Evolutionary conservation across 2,329 filamentous ascomycete species (phyloP).

Genomic region (Cyphellophora attinorum): DNA sequence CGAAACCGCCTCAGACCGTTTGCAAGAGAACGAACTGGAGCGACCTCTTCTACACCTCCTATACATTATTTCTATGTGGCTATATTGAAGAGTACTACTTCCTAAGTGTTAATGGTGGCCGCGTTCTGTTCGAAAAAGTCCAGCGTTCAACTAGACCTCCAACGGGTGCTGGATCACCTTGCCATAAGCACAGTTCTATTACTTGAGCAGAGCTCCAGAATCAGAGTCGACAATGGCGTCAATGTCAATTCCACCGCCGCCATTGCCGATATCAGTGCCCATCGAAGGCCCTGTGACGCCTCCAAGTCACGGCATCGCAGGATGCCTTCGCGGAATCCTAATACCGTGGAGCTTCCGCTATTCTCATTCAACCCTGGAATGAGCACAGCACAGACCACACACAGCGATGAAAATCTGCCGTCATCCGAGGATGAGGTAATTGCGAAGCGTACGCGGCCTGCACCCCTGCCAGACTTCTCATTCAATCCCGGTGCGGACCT

Average conservation of each 20-base stretch:
- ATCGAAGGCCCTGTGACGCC: slow-evolving; percentile 9
- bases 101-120: slow-evolving; percentile 12
- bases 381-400: slow-evolving; percentile 1
- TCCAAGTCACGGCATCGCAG: slow-evolving; percentile 7
- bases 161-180: slow-evolving; percentile 14
- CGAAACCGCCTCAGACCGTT: no score
- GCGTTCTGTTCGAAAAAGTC: slow-evolving; percentile 7
- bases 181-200: no score
- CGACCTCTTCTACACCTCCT: slow-evolving; percentile 3
- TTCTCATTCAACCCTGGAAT: slow-evolving; percentile 16
- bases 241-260: slow-evolving; percentile 14
- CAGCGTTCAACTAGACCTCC: slow-evolving; percentile 5
- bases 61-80: slow-evolving; percentile 7
- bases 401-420: slow-evolving; percentile 7
- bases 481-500: slow-evolving; percentile 20
- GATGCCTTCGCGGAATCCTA: slow-evolving; percentile 15
- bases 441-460: slow-evolving; percentile 6
- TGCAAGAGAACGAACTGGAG: slow-evolving; percentile 1
- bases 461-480: slow-evolving; percentile 17
- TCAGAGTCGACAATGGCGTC: no score
- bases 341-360: slow-evolving; percentile 12
- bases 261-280: slow-evolving; percentile 4
- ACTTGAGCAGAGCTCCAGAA: no score
- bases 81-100: slow-evolving; percentile 6
- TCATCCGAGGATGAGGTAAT: slow-evolving; percentile 4